Evolutionary conservation across 495 filamentous ascomycete species (phyloP).

Genomic region (Staphylotrichum tortipilum): DNA sequence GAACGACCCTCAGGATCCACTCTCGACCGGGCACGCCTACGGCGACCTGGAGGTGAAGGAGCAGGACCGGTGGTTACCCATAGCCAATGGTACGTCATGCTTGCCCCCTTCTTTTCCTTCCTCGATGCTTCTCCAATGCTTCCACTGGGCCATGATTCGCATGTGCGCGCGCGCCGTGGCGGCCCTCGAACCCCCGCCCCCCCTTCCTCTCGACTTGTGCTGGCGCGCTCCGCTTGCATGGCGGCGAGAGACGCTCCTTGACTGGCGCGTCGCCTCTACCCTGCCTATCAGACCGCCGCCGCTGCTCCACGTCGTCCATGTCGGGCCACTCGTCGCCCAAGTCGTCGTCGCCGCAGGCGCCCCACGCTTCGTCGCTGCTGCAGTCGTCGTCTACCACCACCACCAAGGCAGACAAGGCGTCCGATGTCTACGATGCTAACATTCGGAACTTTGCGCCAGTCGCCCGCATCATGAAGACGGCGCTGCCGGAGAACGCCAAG

Average conservation of each 20-base stretch:
- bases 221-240: conserved; percentile 26
- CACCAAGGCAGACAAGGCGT: conserved; percentile 39
- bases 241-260: conserved; percentile 26
- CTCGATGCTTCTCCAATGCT: conserved; percentile 32
- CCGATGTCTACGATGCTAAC: conserved; percentile 70
- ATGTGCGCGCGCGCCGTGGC: conserved; percentile 23
- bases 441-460: conserved; percentile 85
- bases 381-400: no score
- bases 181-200: conserved; percentile 20
- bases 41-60: conserved; percentile 99
- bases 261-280: conserved; percentile 34
- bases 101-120: conserved; percentile 14
- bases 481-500: conserved; percentile 95
- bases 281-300: conserved; percentile 38
- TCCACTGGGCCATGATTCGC: conserved; percentile 33
- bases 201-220: no score
- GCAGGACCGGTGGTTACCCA: conserved; percentile 98
- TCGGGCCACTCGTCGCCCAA: conserved; percentile 46
- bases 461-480: conserved; percentile 97
- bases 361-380: conserved; percentile 24
- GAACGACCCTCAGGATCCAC: conserved; percentile 53
- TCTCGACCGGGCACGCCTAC: conserved; percentile 53
- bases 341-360: conserved; percentile 38
- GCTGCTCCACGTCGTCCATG: conserved; percentile 31
- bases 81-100: conserved; percentile 84